phyloP scores from a whole-genome alignment of 495 filamentous ascomycete species.

The Xylaria grammica region DNA sequence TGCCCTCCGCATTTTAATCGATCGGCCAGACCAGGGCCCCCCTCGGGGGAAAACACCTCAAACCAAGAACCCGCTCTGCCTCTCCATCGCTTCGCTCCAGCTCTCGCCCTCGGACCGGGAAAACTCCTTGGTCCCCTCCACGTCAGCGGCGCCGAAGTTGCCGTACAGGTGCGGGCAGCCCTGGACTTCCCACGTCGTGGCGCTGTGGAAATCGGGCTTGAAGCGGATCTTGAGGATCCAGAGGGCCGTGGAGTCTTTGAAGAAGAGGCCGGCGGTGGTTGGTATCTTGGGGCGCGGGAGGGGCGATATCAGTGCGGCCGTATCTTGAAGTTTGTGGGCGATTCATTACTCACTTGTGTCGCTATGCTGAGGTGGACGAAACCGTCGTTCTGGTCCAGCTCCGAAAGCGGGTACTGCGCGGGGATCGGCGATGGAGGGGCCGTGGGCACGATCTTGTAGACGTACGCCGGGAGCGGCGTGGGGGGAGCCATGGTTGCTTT shows the following conservation, averaged over 20 bases:
- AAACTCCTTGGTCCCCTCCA: conserved; percentile 40
- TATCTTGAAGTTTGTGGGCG: neutral
- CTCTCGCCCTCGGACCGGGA: conserved; percentile 21
- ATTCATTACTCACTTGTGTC: conserved; percentile 43
- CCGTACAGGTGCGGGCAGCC: conserved; percentile 56
- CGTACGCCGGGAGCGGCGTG: conserved; percentile 46
- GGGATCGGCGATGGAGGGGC: conserved; percentile 56
- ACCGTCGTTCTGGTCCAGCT: conserved; percentile 56
- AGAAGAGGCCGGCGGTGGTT: conserved; percentile 56
- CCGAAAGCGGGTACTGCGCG: conserved; percentile 51
- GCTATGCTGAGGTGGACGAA: conserved; percentile 59
- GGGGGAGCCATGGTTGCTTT: conserved; percentile 25
- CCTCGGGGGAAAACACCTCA: neutral
- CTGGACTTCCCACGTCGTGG: conserved; percentile 51
- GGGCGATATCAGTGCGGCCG: neutral
- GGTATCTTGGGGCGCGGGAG: conserved; percentile 43
- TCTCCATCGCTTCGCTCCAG: conserved; percentile 43
- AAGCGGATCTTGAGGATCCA: conserved; percentile 54
- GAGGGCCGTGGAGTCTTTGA: conserved; percentile 37
- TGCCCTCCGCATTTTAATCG: too few relatives aligned
- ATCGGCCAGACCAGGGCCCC: too few relatives aligned
- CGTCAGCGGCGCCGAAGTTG: conserved; percentile 51
- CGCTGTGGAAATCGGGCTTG: conserved; percentile 39
- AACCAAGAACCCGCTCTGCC: conserved; percentile 29
- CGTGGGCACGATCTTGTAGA: conserved; percentile 58